Percentiles rank a stretch among this genome's conserved stretches.
These are phyloP conservation scores for Brachypodium distachyon DNA, from an alignment of 202 grass and related monocot species.

Conservation along the genomic window DNA sequence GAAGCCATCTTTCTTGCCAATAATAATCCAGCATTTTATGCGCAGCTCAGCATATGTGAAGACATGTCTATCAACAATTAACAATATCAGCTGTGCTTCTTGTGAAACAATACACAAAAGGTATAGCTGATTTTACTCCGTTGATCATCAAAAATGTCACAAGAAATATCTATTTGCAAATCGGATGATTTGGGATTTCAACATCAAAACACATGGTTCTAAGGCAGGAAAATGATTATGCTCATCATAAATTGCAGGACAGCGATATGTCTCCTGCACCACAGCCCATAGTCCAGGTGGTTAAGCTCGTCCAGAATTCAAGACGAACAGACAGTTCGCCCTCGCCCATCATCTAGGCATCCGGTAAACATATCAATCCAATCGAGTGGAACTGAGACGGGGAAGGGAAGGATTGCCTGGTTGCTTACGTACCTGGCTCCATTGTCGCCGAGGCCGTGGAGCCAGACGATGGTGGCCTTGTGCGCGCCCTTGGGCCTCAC, in stretches of 20 bases:
- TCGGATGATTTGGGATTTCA: background rate
- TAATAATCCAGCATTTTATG: background rate
- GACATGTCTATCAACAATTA: background rate
- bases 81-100: background rate
- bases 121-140: background rate
- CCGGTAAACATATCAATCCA: background rate
- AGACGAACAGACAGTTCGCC: background rate
- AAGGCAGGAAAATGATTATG: background rate
- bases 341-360: background rate
- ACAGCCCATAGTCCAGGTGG: background rate
- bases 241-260: background rate
- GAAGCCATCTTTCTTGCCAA: background rate
- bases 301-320: background rate
- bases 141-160: background rate
- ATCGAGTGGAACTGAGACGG: background rate
- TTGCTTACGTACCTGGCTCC: conserved; percentile 62
- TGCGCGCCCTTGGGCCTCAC: conserved; percentile 91
- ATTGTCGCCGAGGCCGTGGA: conserved; percentile 94
- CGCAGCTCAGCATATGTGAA: background rate
- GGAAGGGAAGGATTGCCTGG: background rate
- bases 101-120: background rate
- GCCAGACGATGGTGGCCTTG: conserved; percentile 91
- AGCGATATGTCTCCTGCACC: background rate
- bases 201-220: background rate
- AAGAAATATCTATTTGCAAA: background rate